These are phyloP conservation scores for Incumbomyces lentus DNA, from an alignment of 2,329 filamentous ascomycete genomes.

Conservation along the genomic window DNA sequence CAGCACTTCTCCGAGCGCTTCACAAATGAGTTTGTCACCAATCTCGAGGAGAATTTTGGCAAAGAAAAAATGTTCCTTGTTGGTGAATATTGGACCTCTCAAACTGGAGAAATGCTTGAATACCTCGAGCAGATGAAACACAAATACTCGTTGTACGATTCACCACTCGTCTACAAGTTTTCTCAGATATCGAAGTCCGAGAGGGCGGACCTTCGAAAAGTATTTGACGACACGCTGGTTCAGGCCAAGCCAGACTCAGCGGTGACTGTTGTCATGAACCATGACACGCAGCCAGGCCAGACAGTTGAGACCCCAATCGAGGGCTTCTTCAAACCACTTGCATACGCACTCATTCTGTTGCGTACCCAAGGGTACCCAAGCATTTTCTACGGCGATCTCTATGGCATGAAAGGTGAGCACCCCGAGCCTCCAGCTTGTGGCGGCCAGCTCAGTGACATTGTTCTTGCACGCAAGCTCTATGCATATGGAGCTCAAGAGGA, in stretches of 20 bases:
- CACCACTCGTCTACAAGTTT: slow-evolving; percentile 57
- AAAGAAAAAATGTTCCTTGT: slow-evolving; percentile 25
- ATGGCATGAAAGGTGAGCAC: slow-evolving; percentile 40
- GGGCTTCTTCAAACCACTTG: slow-evolving; percentile 54
- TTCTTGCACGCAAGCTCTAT: slow-evolving; percentile 49
- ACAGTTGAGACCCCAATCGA: slow-evolving; percentile 42
- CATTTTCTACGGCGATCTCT: slow-evolving; percentile 54
- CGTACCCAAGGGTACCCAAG: slow-evolving; percentile 49
- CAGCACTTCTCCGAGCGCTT: slow-evolving; percentile 56
- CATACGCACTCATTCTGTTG: slow-evolving; percentile 56
- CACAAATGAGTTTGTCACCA: slow-evolving; percentile 44
- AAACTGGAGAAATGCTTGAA: slow-evolving; percentile 40
- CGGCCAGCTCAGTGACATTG: slow-evolving; percentile 44
- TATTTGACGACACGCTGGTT: slow-evolving; percentile 50
- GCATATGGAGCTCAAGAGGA: slow-evolving; percentile 51
- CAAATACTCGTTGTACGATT: slow-evolving; percentile 52
- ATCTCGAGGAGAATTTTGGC: slow-evolving; percentile 41
- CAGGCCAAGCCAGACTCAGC: slow-evolving; percentile 39
- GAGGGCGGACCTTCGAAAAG: slow-evolving; percentile 46
- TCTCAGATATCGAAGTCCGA: slow-evolving; percentile 44
- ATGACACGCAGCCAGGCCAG: slow-evolving; percentile 20
- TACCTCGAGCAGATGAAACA: slow-evolving; percentile 48
- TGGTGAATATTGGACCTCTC: slow-evolving; percentile 45
- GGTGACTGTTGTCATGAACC: slow-evolving; percentile 53
- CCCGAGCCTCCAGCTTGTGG: slow-evolving; percentile 39